Percentiles rank a stretch among this genome's conserved stretches.
These are phyloP conservation scores for Amphichorda felina DNA, from an alignment of 2,329 filamentous ascomycete species.

Conservation along the genomic window DNA sequence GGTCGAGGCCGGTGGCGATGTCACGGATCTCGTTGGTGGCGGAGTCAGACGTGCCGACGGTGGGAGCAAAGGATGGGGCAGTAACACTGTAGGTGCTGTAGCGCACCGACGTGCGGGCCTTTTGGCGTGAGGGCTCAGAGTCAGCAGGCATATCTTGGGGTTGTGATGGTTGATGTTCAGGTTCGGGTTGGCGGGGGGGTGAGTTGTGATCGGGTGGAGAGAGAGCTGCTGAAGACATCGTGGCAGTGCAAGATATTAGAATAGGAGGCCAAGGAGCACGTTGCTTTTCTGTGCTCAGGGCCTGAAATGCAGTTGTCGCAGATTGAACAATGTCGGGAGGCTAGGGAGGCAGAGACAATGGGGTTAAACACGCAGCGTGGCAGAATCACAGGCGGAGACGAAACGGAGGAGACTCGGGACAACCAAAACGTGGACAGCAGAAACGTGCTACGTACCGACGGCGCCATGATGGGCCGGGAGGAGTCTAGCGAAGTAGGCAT, in stretches of 20 bases:
- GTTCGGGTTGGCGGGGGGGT: not conserved
- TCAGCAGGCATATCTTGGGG: constrained; percentile 8
- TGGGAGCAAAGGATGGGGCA: constrained; percentile 47
- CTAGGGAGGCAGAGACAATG: not conserved
- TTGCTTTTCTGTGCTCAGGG: no score
- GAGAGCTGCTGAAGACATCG: no score
- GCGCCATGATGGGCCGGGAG: constrained; percentile 49
- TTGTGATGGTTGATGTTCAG: not conserved
- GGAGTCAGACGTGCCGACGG: constrained; percentile 39
- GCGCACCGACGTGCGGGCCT: constrained; percentile 42
- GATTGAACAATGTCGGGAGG: not conserved
- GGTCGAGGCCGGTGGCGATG: constrained; percentile 69
- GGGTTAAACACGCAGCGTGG: no score
- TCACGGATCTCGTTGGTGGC: constrained; percentile 48
- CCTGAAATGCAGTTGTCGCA: no score
- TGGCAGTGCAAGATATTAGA: no score
- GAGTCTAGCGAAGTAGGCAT: constrained; percentile 51
- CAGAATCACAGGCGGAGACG: no score
- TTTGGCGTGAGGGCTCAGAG: constrained; percentile 12
- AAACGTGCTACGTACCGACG: constrained; percentile 45
- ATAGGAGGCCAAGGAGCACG: no score
- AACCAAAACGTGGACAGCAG: no score
- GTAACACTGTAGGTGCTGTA: constrained; percentile 50
- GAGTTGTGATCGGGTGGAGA: not conserved
- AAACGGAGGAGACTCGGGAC: no score